Evolutionary conservation across 2,329 filamentous ascomycete genomes (phyloP).

Genomic region (Fusarium sp.): DNA sequence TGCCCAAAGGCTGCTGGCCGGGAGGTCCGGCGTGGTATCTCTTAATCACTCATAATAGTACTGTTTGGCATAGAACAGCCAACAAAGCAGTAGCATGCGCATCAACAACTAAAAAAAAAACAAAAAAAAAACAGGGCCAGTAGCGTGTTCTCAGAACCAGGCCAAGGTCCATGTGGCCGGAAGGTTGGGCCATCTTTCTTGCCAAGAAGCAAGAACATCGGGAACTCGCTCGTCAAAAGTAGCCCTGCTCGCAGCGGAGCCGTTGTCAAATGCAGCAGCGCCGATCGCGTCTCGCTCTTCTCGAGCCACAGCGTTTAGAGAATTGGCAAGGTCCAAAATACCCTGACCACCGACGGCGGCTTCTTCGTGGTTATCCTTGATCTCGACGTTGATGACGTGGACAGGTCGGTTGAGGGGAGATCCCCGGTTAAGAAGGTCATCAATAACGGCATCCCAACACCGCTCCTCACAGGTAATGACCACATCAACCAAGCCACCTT

Average conservation of each 20-base stretch:
- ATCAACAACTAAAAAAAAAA: neutral
- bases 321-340: constrained; percentile 90
- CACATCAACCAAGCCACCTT: constrained; percentile 90
- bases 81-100: neutral
- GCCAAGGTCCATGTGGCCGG: constrained; percentile 94
- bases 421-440: constrained; percentile 89
- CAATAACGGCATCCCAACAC: constrained; percentile 97
- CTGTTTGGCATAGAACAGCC: neutral
- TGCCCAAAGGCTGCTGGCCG: neutral
- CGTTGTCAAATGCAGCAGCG: constrained; percentile 75
- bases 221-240: constrained; percentile 95
- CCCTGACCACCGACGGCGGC: constrained; percentile 89
- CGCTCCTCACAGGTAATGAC: constrained; percentile 98
- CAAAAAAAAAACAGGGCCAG: too few species aligned
- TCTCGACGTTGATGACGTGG: constrained; percentile 98
- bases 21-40: neutral
- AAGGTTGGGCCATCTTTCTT: constrained; percentile 92
- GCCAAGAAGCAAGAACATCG: constrained; percentile 91
- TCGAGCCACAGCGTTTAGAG: constrained; percentile 81
- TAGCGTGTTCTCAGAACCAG: constrained; percentile 75
- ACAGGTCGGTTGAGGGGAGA: constrained; percentile 90
- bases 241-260: constrained; percentile 72
- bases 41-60: neutral
- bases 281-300: constrained; percentile 80
- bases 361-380: constrained; percentile 98